A percentile compares a stretch with the other conserved stretches of the same genome.
Evolutionary conservation across 2,329 filamentous ascomycete genomes (phyloP).

Genomic region (Aureobasidium uvarum): DNA sequence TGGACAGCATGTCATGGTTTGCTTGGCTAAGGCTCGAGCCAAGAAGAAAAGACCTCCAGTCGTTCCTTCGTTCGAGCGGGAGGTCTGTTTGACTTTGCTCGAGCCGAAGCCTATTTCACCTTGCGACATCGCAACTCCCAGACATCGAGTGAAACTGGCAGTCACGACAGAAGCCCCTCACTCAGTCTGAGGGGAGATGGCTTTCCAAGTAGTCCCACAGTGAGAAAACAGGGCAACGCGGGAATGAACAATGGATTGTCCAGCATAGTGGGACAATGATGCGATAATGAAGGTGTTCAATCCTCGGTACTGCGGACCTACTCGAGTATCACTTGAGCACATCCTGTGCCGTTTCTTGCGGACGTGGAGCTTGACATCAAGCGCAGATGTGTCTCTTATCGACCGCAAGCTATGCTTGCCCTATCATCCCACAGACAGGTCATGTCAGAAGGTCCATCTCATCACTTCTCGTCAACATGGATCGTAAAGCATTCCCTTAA

Average conservation of each 20-base stretch:
- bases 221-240: not conserved
- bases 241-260: not conserved
- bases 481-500: not conserved
- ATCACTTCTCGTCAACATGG: not conserved
- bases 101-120: slow-evolving; percentile 4
- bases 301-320: not conserved
- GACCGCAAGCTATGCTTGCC: not conserved
- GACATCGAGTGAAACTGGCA: not conserved
- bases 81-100: not conserved
- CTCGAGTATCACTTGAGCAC: not conserved
- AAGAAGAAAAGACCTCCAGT: not conserved
- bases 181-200: not conserved
- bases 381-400: not conserved
- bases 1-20: slow-evolving; percentile 1
- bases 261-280: slow-evolving; percentile 6
- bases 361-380: not conserved
- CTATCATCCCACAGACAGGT: not conserved
- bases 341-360: not conserved
- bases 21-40: slow-evolving; percentile 13
- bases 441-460: not conserved
- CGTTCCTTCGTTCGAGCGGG: slow-evolving; percentile 3
- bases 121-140: slow-evolving; percentile 14
- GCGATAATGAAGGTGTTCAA: slow-evolving; percentile 3
- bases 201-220: not conserved
- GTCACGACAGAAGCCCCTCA: slow-evolving; percentile 15